Evolutionary conservation across 2,329 filamentous ascomycete genomes (phyloP).

Genomic region (Neurospora sp.): DNA sequence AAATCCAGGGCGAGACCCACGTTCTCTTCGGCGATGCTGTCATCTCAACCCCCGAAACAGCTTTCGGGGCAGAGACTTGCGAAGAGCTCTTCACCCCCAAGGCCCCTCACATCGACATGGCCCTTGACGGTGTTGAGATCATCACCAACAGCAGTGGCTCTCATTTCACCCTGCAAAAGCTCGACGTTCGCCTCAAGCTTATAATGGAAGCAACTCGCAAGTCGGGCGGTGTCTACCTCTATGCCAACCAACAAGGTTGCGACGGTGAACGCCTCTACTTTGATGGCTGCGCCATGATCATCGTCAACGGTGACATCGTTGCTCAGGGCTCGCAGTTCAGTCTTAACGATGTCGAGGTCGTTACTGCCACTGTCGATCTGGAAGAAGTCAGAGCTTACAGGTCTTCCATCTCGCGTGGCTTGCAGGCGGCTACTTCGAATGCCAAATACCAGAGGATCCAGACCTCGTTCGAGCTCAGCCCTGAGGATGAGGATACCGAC

Average conservation of each 20-base stretch:
- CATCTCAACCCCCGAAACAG: slow-evolving; percentile 50
- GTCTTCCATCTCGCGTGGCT: slow-evolving; percentile 42
- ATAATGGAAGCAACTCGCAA: slow-evolving; percentile 53
- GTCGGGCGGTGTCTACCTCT: slow-evolving; percentile 35
- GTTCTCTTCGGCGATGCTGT: slow-evolving; percentile 62
- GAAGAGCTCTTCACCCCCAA: slow-evolving; percentile 19
- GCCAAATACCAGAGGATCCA: slow-evolving; percentile 35
- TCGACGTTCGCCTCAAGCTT: slow-evolving; percentile 51
- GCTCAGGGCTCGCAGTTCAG: slow-evolving; percentile 59
- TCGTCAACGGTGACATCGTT: slow-evolving; percentile 51
- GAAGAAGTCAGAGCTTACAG: slow-evolving; percentile 60
- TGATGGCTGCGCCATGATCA: slow-evolving; percentile 53
- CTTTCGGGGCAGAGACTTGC: slow-evolving; percentile 33
- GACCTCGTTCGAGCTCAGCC: slow-evolving; percentile 23
- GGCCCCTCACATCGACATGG: slow-evolving; percentile 31
- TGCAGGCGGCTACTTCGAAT: slow-evolving; percentile 43
- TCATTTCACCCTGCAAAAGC: slow-evolving; percentile 54
- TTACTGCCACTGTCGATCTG: slow-evolving; percentile 56
- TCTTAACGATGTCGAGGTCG: slow-evolving; percentile 54
- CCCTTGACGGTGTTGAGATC: slow-evolving; percentile 62
- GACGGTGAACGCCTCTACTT: slow-evolving; percentile 56
- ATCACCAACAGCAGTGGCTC: slow-evolving; percentile 60
- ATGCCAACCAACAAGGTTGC: slow-evolving; percentile 48
- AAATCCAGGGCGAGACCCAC: slow-evolving; percentile 33
- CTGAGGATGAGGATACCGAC: slow-evolving; percentile 24